A percentile compares a stretch with the other conserved stretches of the same genome.
These are phyloP conservation scores for Mucor saturninus DNA, from an alignment of 371 early-diverging fungal species.

Conservation along the genomic window DNA sequence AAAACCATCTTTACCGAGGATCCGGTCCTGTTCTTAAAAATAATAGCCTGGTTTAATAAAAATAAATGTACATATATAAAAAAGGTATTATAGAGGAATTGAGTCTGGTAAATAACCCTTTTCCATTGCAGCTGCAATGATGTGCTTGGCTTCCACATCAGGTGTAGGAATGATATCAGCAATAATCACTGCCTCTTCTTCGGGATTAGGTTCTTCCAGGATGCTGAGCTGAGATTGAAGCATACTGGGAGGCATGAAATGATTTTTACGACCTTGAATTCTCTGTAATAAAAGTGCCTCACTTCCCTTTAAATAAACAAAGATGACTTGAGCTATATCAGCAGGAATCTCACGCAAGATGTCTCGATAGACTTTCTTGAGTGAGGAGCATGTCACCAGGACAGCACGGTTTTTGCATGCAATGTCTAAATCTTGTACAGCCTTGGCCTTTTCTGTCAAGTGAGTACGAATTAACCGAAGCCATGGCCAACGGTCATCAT, in stretches of 20 bases:
- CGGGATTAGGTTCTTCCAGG: slow-evolving; percentile 63
- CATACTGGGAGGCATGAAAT: slow-evolving; percentile 62
- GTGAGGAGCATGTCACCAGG: slow-evolving; percentile 68
- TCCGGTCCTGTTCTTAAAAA: no score
- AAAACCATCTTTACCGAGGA: no score
- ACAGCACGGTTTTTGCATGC: slow-evolving; percentile 28
- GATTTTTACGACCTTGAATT: slow-evolving; percentile 50
- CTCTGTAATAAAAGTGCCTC: slow-evolving; percentile 51
- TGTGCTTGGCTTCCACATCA: slow-evolving; percentile 16
- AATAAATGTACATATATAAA: no score
- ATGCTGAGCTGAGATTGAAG: slow-evolving; percentile 65
- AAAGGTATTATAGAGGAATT: background rate
- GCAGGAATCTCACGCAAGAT: slow-evolving; percentile 49
- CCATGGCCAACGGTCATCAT: slow-evolving; percentile 77
- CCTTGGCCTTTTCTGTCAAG: slow-evolving; percentile 25
- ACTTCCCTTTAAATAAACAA: slow-evolving; percentile 65
- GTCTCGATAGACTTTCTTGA: slow-evolving; percentile 67
- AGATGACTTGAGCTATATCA: slow-evolving; percentile 42
- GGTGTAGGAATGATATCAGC: slow-evolving; percentile 35
- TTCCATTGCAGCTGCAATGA: slow-evolving; percentile 19
- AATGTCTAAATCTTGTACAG: slow-evolving; percentile 8
- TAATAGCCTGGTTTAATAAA: no score
- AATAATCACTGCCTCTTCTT: slow-evolving; percentile 54
- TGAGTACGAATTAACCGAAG: slow-evolving; percentile 43
- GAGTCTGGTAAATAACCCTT: slow-evolving; percentile 16